These are phyloP conservation scores for Babesia gibsoni DNA, from an alignment of 169 alveolate species.

Conservation along the genomic window DNA sequence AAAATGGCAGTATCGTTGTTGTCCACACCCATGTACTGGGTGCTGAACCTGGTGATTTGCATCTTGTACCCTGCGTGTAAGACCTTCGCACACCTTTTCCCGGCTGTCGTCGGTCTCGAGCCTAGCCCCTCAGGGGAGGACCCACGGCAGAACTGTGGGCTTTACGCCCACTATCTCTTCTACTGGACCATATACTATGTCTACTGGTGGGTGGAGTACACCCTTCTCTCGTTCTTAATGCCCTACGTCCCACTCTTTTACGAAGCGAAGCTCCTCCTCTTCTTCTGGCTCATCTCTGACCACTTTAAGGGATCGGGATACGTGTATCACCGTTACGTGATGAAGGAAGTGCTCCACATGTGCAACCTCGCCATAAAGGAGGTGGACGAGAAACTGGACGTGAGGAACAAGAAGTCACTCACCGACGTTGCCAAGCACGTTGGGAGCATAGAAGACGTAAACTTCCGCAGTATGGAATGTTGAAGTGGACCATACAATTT, in stretches of 20 bases:
- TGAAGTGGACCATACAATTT: no score
- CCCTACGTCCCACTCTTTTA: conserved; percentile 67
- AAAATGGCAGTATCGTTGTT: conserved; percentile 50
- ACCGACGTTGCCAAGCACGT: neutral
- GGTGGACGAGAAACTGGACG: conserved; percentile 35
- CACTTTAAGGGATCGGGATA: conserved; percentile 78
- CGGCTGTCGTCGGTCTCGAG: neutral
- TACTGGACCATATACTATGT: conserved; percentile 72
- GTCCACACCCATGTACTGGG: conserved; percentile 22
- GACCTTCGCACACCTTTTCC: conserved; percentile 55
- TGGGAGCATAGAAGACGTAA: conserved; percentile 18
- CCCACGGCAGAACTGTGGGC: conserved; percentile 18
- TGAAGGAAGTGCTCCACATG: conserved; percentile 11
- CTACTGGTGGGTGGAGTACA: conserved; percentile 55
- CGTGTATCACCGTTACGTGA: conserved; percentile 50
- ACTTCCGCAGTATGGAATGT: neutral
- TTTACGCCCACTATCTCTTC: conserved; percentile 64
- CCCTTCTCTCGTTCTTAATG: conserved; percentile 30
- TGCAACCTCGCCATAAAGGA: neutral
- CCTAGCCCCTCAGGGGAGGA: neutral
- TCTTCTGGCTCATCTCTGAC: conserved; percentile 74
- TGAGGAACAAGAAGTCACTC: conserved; percentile 10
- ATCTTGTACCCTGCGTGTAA: conserved; percentile 54
- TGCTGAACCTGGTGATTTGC: conserved; percentile 53
- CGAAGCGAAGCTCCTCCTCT: conserved; percentile 66